phyloP scores from a whole-genome alignment of 805 yeast species.

The Saccharomycopsis schoenii region DNA sequence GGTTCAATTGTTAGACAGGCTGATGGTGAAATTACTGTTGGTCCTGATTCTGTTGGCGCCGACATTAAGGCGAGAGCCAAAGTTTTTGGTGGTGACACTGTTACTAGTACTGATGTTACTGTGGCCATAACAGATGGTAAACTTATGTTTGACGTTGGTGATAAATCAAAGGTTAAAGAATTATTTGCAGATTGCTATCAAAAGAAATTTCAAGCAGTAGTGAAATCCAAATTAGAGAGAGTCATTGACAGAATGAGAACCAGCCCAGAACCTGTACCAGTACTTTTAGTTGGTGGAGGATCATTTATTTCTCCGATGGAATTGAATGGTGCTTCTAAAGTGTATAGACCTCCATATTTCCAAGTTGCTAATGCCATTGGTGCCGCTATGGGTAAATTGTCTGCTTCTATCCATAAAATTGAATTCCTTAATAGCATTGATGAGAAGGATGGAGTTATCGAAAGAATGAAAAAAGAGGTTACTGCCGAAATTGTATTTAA shows the following conservation, averaged over 20 bases:
- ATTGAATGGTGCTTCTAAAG: conserved; percentile 33
- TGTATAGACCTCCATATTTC: conserved; percentile 32
- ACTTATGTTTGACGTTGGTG: conserved; percentile 12
- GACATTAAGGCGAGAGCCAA: conserved; percentile 29
- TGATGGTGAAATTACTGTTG: conserved; percentile 26
- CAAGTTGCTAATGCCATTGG: conserved; percentile 43
- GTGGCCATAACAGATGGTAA: conserved; percentile 20
- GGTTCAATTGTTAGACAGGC: conserved; percentile 34
- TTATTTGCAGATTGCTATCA: conserved; percentile 17
- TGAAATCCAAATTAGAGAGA: conserved; percentile 28
- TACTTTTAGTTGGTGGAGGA: conserved; percentile 41
- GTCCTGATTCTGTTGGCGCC: conserved; percentile 41
- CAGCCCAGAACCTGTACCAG: conserved; percentile 33
- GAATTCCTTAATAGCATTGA: conserved; percentile 2
- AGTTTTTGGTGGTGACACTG: conserved; percentile 34
- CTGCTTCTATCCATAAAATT: conserved; percentile 23
- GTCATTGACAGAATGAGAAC: conserved; percentile 38
- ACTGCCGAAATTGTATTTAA: conserved; percentile 19
- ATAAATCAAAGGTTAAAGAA: conserved; percentile 20
- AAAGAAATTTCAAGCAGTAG: conserved; percentile 16
- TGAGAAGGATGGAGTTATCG: conserved; percentile 19
- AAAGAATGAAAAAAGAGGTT: conserved; percentile 22
- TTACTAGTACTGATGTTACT: conserved; percentile 33
- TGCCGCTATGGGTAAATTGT: conserved; percentile 38
- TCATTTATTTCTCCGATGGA: conserved; percentile 34